A percentile compares a stretch with the other conserved stretches of the same genome.
These are phyloP conservation scores for Candida frijolesensis DNA, from an alignment of 1,139 yeast species.

Conservation along the genomic window DNA sequence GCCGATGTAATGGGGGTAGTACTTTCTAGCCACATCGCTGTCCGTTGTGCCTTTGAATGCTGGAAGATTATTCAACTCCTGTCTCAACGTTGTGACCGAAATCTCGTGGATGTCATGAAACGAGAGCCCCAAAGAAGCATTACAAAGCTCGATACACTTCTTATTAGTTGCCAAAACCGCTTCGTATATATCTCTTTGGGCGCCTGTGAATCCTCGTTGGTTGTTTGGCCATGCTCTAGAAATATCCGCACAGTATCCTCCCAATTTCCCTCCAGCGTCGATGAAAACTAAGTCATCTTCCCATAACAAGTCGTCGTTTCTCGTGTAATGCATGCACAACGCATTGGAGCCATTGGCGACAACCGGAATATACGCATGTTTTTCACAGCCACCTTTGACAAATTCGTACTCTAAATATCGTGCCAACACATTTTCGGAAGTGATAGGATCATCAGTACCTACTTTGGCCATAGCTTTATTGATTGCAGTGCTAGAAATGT, in stretches of 20 bases:
- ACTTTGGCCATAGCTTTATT: conserved; percentile 76
- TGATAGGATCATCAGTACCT: conserved; percentile 46
- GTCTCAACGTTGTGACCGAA: conserved; percentile 59
- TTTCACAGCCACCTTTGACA: conserved; percentile 84
- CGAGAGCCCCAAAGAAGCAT: conserved; percentile 51
- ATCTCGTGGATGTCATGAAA: conserved; percentile 76
- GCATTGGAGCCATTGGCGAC: conserved; percentile 93
- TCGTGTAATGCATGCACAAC: conserved; percentile 83
- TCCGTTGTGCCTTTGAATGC: conserved; percentile 59
- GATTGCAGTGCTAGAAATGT: conserved; percentile 79
- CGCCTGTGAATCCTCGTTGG: conserved; percentile 62
- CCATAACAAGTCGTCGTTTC: conserved; percentile 78
- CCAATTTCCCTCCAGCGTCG: conserved; percentile 93
- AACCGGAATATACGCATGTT: conserved; percentile 90
- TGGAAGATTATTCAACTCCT: conserved; percentile 65
- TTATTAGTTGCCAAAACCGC: conserved; percentile 86
- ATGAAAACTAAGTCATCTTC: conserved; percentile 84
- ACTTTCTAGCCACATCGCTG: conserved; percentile 51
- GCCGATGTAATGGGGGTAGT: conserved; percentile 95
- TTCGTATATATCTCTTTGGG: conserved; percentile 85
- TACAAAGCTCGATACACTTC: conserved; percentile 71
- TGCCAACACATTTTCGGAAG: conserved; percentile 75
- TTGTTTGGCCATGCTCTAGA: conserved; percentile 95
- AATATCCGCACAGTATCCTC: conserved; percentile 95
- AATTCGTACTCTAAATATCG: conserved; percentile 85